phyloP scores from a whole-genome alignment of 108 stramenopile genomes.

The Cylindrotheca closterium region DNA sequence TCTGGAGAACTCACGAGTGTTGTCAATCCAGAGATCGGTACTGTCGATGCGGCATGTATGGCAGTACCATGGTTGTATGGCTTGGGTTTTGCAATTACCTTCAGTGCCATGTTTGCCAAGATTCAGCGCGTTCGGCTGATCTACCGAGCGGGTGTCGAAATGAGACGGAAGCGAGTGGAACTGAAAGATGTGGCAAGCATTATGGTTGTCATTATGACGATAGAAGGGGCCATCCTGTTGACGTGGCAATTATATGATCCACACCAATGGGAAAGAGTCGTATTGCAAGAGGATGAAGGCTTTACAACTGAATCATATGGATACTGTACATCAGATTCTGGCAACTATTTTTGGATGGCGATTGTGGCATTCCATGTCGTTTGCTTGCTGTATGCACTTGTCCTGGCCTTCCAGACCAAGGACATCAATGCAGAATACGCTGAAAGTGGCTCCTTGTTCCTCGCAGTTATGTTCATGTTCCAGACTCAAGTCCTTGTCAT shows the following conservation, averaged over 20 bases:
- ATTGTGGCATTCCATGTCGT: slow-evolving; percentile 26
- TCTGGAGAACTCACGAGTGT: not conserved
- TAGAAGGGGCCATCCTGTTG: slow-evolving; percentile 21
- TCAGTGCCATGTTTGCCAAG: slow-evolving; percentile 37
- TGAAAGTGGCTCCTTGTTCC: slow-evolving; percentile 40
- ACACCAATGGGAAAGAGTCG: slow-evolving; percentile 21
- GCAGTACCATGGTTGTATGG: slow-evolving; percentile 40
- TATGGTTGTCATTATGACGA: slow-evolving; percentile 19
- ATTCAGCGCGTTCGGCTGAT: slow-evolving; percentile 32
- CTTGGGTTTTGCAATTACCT: slow-evolving; percentile 30
- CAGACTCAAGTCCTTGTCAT: slow-evolving; percentile 43
- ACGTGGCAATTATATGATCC: slow-evolving; percentile 32
- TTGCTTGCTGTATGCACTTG: slow-evolving; percentile 30
- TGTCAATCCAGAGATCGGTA: slow-evolving; percentile 14
- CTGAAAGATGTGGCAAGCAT: slow-evolving; percentile 22
- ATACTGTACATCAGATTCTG: slow-evolving; percentile 14
- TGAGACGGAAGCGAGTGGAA: slow-evolving; percentile 22
- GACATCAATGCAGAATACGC: slow-evolving; percentile 38
- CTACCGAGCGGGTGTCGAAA: slow-evolving; percentile 18
- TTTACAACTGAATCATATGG: slow-evolving; percentile 24
- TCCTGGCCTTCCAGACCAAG: slow-evolving; percentile 28
- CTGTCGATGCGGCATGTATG: slow-evolving; percentile 34
- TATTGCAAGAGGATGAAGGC: slow-evolving; percentile 17
- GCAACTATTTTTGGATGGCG: slow-evolving; percentile 19
- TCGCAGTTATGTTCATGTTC: slow-evolving; percentile 46